Evolutionary conservation across 768 basidiomycete genomes (phyloP).

Genomic region (Mycena polygramma): DNA sequence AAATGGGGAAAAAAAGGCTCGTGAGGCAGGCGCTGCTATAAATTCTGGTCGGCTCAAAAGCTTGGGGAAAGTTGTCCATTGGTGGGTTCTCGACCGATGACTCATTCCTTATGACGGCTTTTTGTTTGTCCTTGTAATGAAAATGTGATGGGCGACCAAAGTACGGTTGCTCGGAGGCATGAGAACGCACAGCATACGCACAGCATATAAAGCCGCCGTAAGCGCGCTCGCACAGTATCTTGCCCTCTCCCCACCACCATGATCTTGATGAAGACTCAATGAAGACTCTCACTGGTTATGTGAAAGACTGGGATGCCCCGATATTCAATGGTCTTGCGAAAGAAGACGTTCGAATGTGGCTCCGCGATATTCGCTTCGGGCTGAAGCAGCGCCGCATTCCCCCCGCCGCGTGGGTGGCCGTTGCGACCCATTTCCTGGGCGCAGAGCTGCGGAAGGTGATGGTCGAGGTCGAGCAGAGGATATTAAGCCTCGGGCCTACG

Average conservation of each 20-base stretch:
- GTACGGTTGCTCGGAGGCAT: no score
- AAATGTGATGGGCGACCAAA: no score
- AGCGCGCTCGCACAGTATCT: background rate
- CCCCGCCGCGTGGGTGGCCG: background rate
- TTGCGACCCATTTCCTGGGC: background rate
- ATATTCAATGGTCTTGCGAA: background rate
- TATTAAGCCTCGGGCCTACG: background rate
- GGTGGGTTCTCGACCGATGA: no score
- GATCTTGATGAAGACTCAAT: background rate
- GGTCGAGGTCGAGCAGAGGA: background rate
- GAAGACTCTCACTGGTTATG: background rate
- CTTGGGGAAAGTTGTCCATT: no score
- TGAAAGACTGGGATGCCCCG: conserved; percentile 1
- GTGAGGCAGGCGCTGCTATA: no score
- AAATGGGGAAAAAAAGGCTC: no score
- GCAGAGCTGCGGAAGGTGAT: background rate
- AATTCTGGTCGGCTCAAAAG: no score
- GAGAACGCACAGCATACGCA: no score
- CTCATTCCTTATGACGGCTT: no score
- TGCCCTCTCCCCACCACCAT: background rate
- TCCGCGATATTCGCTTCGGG: background rate
- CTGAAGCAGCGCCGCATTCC: background rate
- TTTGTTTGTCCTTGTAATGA: no score
- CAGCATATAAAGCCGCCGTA: background rate
- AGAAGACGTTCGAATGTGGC: background rate